Evolutionary conservation across 257 asterid species (phyloP), one percentile per base, ranked within the genome.

Genomic region (Nicotiana sylvestris): DNA sequence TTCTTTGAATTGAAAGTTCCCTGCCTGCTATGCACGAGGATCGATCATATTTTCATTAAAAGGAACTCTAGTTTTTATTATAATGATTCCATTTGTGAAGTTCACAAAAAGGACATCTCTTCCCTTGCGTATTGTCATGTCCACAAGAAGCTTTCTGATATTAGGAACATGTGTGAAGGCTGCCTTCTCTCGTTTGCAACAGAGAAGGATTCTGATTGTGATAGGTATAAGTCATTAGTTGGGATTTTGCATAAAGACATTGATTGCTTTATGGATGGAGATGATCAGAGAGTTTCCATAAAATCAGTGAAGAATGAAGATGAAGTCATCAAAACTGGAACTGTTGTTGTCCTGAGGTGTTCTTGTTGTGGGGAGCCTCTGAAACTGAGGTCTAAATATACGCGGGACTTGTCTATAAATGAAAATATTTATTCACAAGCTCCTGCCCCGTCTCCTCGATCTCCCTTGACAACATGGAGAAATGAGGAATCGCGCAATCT

Each of bases 41-140:
- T 96, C 15, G 96, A 94, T 83, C 95, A 92, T 55, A 66, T 91
- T 10, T 87, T 93, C 13, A 85, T 89, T 58, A 93, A 77, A 29
- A 86, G 91, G 51, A 68, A 87, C 88, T 82, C 94, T 4, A 86
- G 78, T 60, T 91, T 88, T 58, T 94, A 89, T 91, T 96, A 86
- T 86, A 90, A 94, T 61, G 97, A 92, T 4, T 93, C 98, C 43
- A 82, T 93, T 18, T 96, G 99, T 43, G 97, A 93, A 82, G 88
- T 21, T n/a, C 99, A 94, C 89, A 94, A 93, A 87, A 88, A 86
- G 82, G 94, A 91, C 77, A 86, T 94, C 33, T 93, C 98, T 4
- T 83, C 98, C 77, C 93, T 94, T 72, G 93, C 98, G 18, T 96
- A 92, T 83, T 96, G 98, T 89, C 94, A 92, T 80, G 90, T 89